Evolutionary conservation across 768 basidiomycete genomes (phyloP).

Genomic region (Agaricus blazei): DNA sequence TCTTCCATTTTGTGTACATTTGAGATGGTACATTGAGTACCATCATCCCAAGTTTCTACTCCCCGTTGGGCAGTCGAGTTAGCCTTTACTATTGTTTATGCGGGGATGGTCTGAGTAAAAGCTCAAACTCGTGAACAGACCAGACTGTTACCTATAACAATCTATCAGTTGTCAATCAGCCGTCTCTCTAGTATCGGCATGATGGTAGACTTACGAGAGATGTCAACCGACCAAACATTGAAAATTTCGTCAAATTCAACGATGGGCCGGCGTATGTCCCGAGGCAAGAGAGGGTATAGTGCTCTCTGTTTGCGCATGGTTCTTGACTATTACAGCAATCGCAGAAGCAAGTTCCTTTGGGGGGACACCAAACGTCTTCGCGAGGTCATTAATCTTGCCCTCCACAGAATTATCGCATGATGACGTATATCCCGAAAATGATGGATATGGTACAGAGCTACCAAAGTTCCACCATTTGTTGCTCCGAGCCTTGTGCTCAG

Average conservation of each 20-base stretch:
- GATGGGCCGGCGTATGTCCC: not conserved
- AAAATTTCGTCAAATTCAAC: constrained; percentile 17
- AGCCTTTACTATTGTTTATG: too few relatives aligned
- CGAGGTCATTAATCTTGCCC: constrained; percentile 52
- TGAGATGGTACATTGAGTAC: too few relatives aligned
- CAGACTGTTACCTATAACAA: too few relatives aligned
- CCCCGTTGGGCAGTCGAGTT: too few relatives aligned
- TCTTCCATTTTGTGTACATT: too few relatives aligned
- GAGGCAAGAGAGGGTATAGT: constrained; percentile 46
- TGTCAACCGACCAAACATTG: constrained; percentile 30
- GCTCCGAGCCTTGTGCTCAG: constrained; percentile 43
- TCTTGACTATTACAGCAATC: constrained; percentile 53
- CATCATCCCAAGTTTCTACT: too few relatives aligned
- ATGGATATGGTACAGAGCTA: constrained; percentile 15
- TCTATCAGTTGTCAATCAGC: too few relatives aligned
- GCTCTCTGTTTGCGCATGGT: constrained; percentile 56
- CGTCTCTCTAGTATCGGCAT: too few relatives aligned
- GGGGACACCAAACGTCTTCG: constrained; percentile 56
- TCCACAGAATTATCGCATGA: constrained; percentile 36
- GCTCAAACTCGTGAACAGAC: too few relatives aligned
- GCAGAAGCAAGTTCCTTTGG: constrained; percentile 58
- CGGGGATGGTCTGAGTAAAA: too few relatives aligned
- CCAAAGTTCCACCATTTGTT: constrained; percentile 59
- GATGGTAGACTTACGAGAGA: too few relatives aligned
- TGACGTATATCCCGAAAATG: not conserved